Percentiles rank a stretch among this genome's conserved stretches.
phyloP scores from a whole-genome alignment of 805 yeast genomes.

The Suhomyces pyralidae region DNA sequence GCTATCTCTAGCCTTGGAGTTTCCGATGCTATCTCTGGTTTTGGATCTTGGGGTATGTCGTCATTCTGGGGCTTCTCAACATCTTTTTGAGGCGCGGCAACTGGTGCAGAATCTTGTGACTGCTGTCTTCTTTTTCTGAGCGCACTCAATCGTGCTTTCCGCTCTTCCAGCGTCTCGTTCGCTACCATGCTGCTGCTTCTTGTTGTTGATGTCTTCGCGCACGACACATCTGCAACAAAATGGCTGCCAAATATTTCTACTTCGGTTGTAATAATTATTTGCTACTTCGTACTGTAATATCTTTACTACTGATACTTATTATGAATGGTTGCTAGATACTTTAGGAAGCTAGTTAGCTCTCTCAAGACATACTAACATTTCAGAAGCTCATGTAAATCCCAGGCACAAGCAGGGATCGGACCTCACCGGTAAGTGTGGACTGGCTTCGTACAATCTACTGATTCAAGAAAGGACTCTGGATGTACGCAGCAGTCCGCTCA shows the following conservation, averaged over 20 bases:
- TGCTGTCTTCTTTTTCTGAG: conserved; percentile 4
- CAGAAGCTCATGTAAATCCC: not conserved
- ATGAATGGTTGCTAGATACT: not conserved
- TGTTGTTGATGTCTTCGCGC: not conserved
- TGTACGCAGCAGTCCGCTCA: not conserved
- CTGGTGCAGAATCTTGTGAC: not conserved
- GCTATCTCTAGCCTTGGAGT: not conserved
- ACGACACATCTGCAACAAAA: not conserved
- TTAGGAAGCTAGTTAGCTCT: not conserved
- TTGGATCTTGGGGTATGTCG: not conserved
- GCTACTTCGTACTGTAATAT: too few relatives aligned
- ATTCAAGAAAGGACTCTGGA: not conserved
- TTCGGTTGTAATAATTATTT: not conserved
- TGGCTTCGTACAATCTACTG: not conserved
- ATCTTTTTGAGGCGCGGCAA: not conserved
- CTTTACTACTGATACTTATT: not conserved
- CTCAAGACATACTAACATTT: not conserved
- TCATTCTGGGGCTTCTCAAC: not conserved
- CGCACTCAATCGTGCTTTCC: conserved; percentile 8
- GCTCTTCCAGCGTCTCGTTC: conserved; percentile 1
- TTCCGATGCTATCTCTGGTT: not conserved
- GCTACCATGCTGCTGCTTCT: conserved; percentile 1
- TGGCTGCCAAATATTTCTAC: not conserved
- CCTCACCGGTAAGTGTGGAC: not conserved
- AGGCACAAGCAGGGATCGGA: not conserved